Base-by-base conservation (phyloP, 2,329 filamentous ascomycete genomes). In the Xylariaceae sp. region DNA sequence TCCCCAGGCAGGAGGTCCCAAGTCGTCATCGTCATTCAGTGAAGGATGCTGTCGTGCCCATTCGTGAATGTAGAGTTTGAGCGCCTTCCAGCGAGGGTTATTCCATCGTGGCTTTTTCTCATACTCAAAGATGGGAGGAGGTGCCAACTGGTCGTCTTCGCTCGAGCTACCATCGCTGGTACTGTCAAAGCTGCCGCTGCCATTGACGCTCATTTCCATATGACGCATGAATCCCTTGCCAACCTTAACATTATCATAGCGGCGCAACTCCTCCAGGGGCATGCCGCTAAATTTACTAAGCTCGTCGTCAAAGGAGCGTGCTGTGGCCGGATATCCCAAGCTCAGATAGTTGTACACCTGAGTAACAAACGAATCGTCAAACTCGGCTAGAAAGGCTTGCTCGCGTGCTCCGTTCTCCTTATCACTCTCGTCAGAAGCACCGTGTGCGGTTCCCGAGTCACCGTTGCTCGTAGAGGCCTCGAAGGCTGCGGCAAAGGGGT, bases 271-370 rank as follows among this genome's bases (percentile, higher is more conserved):
- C 2, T 81, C 77, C 6, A 93, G 71, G 0, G 83, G 72, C 5
- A 96, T 85, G 8, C 82, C 80, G 37, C 87, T 89, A 58, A 97
- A 95, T 71, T 89, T 90, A 66, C 87, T 85, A 17, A 97, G 79
- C 76, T 97, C 93, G 9, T 87, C 82, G 70, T 97, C 93, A 70
- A 90, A 97, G 44, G 84, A 82, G 18, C 88, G 85, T 9, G 92
- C 93, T 69, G 92, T 85, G 39, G 90, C 87, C 2, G 93, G 92
- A 73, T 97, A 97, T 4, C 93, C 93, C 4, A 97, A 82, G 0
- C 91, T 96, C 13, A 97, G 81, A 74, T 97, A 97, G 74, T 97
- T 97, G 80, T 95, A 97, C 6, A 97, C 92, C 74, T 97, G 93
- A 0, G 92, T 96, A 58, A 97, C 85, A 72, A 97, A 96, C 2